These are phyloP conservation scores for Leishmania braziliensis DNA, from an alignment of 208 protist species.

Conservation along the genomic window DNA sequence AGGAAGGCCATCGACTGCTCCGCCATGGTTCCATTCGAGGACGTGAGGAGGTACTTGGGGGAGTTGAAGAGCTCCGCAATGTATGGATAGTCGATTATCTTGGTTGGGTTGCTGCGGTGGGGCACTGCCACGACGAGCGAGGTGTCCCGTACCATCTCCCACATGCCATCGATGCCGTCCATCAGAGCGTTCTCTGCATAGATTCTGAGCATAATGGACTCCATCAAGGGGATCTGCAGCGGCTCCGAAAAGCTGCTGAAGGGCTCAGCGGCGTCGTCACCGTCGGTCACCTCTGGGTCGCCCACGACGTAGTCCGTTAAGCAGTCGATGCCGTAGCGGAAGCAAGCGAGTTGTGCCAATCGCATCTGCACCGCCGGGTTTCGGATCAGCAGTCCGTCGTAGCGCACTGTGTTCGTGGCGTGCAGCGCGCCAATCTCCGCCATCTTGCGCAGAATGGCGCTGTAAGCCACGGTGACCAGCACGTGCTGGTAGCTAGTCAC, in stretches of 20 bases:
- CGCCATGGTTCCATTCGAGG: slow-evolving; percentile 39
- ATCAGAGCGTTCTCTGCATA: slow-evolving; percentile 71
- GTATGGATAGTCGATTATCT: slow-evolving; percentile 74
- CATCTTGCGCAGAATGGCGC: slow-evolving; percentile 51
- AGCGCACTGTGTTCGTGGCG: slow-evolving; percentile 59
- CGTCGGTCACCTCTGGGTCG: slow-evolving; percentile 34
- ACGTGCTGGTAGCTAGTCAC: slow-evolving; percentile 58
- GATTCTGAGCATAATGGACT: slow-evolving; percentile 61
- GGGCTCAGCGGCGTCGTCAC: slow-evolving; percentile 15
- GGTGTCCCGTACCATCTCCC: slow-evolving; percentile 52
- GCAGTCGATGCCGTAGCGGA: slow-evolving; percentile 65
- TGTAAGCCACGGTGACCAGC: slow-evolving; percentile 67
- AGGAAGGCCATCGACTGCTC: slow-evolving; percentile 51
- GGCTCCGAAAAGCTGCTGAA: slow-evolving; percentile 8
- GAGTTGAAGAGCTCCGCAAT: slow-evolving; percentile 43
- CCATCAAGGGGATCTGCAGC: slow-evolving; percentile 45
- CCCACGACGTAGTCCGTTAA: slow-evolving; percentile 62
- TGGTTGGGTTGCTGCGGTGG: slow-evolving; percentile 52
- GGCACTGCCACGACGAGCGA: slow-evolving; percentile 32
- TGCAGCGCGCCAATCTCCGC: slow-evolving; percentile 69
- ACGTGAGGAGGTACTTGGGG: slow-evolving; percentile 50
- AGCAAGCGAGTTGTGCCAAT: slow-evolving; percentile 60
- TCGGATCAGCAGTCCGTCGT: slow-evolving; percentile 72
- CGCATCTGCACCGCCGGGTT: slow-evolving; percentile 71
- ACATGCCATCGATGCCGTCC: slow-evolving; percentile 47